Evolutionary conservation across 2,329 filamentous ascomycete species (phyloP), one percentile per base, ranked within the genome.

Genomic region (Juglanconis oblonga): DNA sequence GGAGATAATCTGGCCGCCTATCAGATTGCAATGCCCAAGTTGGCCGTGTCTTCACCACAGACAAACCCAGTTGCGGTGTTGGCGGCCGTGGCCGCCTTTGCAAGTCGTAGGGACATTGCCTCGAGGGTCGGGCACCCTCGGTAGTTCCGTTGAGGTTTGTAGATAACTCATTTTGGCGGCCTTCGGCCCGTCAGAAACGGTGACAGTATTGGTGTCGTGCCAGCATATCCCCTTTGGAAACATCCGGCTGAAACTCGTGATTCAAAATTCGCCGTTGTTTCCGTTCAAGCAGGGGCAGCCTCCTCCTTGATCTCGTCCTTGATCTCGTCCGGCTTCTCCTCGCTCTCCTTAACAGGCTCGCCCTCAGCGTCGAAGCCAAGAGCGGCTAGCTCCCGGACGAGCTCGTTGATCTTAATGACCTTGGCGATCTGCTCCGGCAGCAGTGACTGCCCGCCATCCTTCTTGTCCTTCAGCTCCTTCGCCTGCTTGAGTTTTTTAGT

Each of bases 401-500:
- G 82, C 77, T 99, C 95, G 64, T 91, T 92, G 72, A 99, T 97
- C 76, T 95, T 96, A 73, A 97, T 96, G 58, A 99, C 91, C 78
- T 99, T 99, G 67, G 94, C 92, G 65, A 98, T 89, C 77, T 99
- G 95, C 77, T 99, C 95, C 0, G 93, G 94, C 32, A 98, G 80
- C 62, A 99, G 77, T 4, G 85, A 82, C 71, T 91, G 89, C 24
- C 95, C 95, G 58, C 87, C 87, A 31, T 96, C 91, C 74, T 96
- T 96, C 81, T 97, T 97, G 69, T 87, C 88, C 72, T 92, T 89
- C 57, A 99, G 81, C 2, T 98, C 95, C 67, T 87, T 89, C 4
- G 95, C 94, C 73, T 99, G 95, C 69, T 94, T 90, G 62, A 99
- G 79, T 76, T 98, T 99, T 81, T 99, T 99, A 73, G 89, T 90